Base-by-base conservation (phyloP, 2,329 filamentous ascomycete genomes). In the Colletotrichum abscissum region DNA sequence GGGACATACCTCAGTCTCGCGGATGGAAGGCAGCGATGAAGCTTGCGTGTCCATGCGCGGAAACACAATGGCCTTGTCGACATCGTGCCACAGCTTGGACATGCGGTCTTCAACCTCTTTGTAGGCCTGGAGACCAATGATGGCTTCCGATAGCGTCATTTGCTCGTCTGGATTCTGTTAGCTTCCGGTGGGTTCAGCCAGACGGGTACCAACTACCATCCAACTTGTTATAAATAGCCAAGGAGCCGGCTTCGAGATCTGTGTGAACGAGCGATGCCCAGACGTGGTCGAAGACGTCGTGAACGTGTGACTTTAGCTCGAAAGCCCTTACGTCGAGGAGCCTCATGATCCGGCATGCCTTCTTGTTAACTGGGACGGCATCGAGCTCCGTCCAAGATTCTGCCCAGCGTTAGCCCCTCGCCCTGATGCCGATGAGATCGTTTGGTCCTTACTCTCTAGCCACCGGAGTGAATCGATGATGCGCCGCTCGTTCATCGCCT, bases 251-350 rank as follows among this genome's bases (percentile, higher is more conserved):
- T 26, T 89, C 84, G 1, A 85, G 81, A 78, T 96, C 90, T 22
- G 95, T 82, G 1, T 86, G 82, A 14, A 97, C 84, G 56, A 96
- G 84, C 0, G 87, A 85, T 71, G 89, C 89, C 94, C 95, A 98
- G n/a, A 92, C 88, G 67, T 87, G 86, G 56, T 90, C 88, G 52
- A 97, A 88, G 9, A 90, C 89, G 54, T 92, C 89, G 70, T 91
- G 88, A 26, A 97, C 88, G 24, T 89, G 87, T 2, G 88, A 87
- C 74, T 92, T 92, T 69, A 97, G 84, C 77, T 92, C 90, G 30
- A 90, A 90, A 2, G 90, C 88, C 75, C 92, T 89, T 57, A 90
- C 82, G 74, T 92, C 88, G 4, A 98, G 83, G 28, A 97, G 84
- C 68, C 88, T 89, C 79, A 92, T 88, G 2, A 90, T 89, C 38